Evolutionary conservation across 345 rosid species (phyloP), one percentile per base, ranked within the genome.

Genomic region (Nasturtium officinale): DNA sequence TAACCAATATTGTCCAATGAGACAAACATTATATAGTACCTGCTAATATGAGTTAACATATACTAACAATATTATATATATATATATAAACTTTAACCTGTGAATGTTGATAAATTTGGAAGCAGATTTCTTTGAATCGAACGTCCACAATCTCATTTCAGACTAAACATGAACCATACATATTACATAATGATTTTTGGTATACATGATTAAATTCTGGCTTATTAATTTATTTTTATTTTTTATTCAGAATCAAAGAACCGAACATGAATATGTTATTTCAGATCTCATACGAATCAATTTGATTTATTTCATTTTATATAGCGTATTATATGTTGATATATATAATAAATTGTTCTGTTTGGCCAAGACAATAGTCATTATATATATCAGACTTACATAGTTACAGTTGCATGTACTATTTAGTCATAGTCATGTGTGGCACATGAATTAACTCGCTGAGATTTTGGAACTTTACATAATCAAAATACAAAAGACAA

Each of bases 321-420:
- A n/a, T 45, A 15, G n/a, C 18, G 3, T 43, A 5, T 5, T 42
- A 43, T 43, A 43, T 57, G 20, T 20, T 30, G 43, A n/a, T n/a
- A n/a, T n/a, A 53, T 28, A 28, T 20, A 61, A 38, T 52, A 38
- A 33, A 23, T 55, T 46, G 16, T 57, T 55, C 42, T 65, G 20
- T 45, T 26, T 65, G 78, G 78, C 29, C 7, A 74, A 66, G 67
- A 28, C 47, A 50, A 59, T 40, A 9, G 78, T 67, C 73, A 58
- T 65, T 66, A 51, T 67, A 38, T 60, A 48, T 48, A 46, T 26
- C 32, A 59, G 37, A 38, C 52, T 46, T 65, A 25, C 65, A 21
- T 73, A 48, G 65, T 56, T 46, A 65, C 77, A 46, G 53, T 30
- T 75, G 7, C 69, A 43, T 53, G 16, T 47, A 74, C 59, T 54